Base-by-base conservation (phyloP, 2,329 filamentous ascomycete genomes). In the Exophiala lecanii-corni region DNA sequence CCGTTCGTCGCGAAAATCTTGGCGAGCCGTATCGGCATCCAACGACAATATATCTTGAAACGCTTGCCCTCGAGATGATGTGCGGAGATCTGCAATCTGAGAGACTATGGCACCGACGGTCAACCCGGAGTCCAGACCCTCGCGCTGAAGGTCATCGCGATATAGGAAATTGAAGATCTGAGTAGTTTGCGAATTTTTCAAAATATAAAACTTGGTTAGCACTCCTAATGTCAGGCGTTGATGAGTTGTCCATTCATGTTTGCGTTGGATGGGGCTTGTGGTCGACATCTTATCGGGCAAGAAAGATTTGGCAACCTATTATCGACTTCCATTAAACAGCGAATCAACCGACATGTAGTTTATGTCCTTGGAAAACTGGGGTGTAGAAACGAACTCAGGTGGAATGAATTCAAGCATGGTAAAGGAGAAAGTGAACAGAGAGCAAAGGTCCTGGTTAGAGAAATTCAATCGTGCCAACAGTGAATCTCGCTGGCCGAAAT, bases 71-170 rank as follows among this genome's bases (percentile, higher is more conserved):
- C 36, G 36, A 16, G 9, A 25, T 16, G 13, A 18, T 16, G 5
- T 19, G n/a, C 25, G 23, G 33, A 39, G 20, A 17, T 44, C 35
- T 4, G 36, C 35, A 13, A 44, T 15, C 12, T 44, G 41, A 4
- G 41, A 20, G 6, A n/a, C 18, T n/a, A 44, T 35, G 3, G 35
- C 16, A 4, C 26, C 16, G 3, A 16, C n/a, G 4, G 17, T 23
- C 2, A 44, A 28, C 4, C 41, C 41, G 9, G 30, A 15, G 9
- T 17, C 6, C 15, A 44, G 18, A 2, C 41, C 41, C 18, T 44
- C 36, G 12, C 13, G 5, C 3, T n/a, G 13, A 9, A 44, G 41
- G 2, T 13, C n/a, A 9, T 39, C 19, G 9, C n/a, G 5, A 23
- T 44, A n/a, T 4, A 44, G 10, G n/a, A 18, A 13, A 13, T 34